Base-by-base conservation (phyloP, 768 basidiomycete genomes). In the Termitomyces eurrhizus region DNA sequence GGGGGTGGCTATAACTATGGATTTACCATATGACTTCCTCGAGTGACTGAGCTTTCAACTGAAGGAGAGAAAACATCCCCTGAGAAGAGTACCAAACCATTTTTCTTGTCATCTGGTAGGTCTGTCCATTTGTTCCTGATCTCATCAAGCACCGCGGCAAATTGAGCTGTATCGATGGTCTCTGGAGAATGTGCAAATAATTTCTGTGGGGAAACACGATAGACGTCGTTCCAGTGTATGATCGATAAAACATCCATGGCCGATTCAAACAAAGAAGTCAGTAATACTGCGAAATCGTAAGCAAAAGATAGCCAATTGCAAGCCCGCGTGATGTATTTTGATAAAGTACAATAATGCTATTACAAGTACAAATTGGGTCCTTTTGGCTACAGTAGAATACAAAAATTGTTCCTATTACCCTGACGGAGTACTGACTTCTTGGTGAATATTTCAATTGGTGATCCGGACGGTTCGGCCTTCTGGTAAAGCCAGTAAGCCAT, bases 21-120 rank as follows among this genome's bases (percentile, higher is more conserved):
- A 37, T 16, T 36, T 65, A 92, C 93, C 92, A 94, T 92, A 83
- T 94, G 93, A 66, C 88, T 91, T 51, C 93, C 93, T 70, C 93
- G 79, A 6, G 93, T 94, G 39, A 96, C 87, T 5, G 90, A 87
- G 64, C 88, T 91, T 74, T 95, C 94, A 1, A 92, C 80, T 1
- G 89, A 92, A 0, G 93, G 94, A 26, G 89, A 87, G 71, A 95
- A 95, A 12, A 93, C 77, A 71, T 96, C 94, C 8, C 94, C 94
- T 39, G 92, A 94, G 73, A 95, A 97, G 4, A 97, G 73, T 0
- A 88, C 78, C 8, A 97, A 75, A 0, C 93, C 93, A 66, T 93
- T 89, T 64, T 77, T 78, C 52, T 76, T 73, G 6, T 82, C 81
- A 62, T 85, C 82, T 7, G 72, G 58, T 42, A 70, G 65, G 39